Percentiles rank a stretch among this genome's conserved stretches.
These are phyloP conservation scores for Cucurbita argyrosperma DNA, from an alignment of 306 rosid species.

Conservation along the genomic window DNA sequence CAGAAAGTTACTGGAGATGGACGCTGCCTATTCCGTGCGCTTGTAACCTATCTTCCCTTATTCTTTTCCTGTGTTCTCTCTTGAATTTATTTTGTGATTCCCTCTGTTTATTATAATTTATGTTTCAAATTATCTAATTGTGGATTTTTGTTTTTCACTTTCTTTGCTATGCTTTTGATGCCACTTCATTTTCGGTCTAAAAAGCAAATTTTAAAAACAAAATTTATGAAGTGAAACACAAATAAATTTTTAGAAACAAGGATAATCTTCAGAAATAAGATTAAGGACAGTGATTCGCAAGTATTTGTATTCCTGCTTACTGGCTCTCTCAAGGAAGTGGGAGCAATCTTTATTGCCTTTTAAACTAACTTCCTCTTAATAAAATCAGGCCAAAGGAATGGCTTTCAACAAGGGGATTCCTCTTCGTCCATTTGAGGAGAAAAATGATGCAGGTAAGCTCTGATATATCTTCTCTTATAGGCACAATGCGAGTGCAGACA, in stretches of 20 bases:
- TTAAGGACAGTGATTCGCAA: not conserved
- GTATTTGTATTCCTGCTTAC: not conserved
- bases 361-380: constrained; percentile 6
- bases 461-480: not conserved
- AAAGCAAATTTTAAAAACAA: not conserved
- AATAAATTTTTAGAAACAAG: not conserved
- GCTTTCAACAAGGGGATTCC: constrained; percentile 60
- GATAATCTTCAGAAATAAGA: not conserved
- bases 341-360: not conserved
- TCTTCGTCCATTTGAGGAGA: constrained; percentile 60
- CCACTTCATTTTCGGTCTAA: not conserved
- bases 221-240: not conserved
- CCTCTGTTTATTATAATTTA: not conserved
- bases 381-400: constrained; percentile 81
- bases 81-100: not conserved
- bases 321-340: not conserved
- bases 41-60: constrained; percentile 29
- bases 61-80: not conserved
- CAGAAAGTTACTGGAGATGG: constrained; percentile 87
- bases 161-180: not conserved
- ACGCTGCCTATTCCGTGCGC: constrained; percentile 80
- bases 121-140: not conserved
- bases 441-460: constrained; percentile 66
- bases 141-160: not conserved
- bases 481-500: not conserved